A percentile compares a stretch with the other conserved stretches of the same genome.
These are phyloP conservation scores for Rhodamnia argentea DNA, from an alignment of 345 rosid species.

Conservation along the genomic window DNA sequence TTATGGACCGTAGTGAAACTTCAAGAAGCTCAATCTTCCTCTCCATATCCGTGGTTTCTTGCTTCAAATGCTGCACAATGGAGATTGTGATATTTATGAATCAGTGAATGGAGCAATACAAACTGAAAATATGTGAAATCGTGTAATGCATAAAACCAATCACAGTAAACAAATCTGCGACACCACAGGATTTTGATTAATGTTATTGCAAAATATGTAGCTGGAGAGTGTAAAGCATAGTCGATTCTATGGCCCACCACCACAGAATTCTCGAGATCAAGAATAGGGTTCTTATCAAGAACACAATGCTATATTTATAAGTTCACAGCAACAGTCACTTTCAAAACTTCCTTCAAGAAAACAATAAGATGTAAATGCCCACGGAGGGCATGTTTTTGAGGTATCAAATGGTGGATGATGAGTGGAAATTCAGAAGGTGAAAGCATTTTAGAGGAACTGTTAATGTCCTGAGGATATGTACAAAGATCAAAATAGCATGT, in stretches of 20 bases:
- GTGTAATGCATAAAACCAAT: not conserved
- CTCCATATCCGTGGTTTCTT: slow-evolving; percentile 25
- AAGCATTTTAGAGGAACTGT: not conserved
- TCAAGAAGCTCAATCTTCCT: slow-evolving; percentile 46
- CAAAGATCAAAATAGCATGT: not conserved
- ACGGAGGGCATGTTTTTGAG: not conserved
- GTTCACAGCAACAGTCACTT: not conserved
- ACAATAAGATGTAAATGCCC: not conserved
- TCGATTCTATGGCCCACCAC: not conserved
- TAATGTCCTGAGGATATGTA: not conserved
- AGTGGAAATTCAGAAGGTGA: not conserved
- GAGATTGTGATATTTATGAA: not conserved
- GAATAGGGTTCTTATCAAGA: not conserved
- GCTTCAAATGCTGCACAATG: slow-evolving; percentile 32
- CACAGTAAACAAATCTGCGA: not conserved
- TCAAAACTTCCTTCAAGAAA: not conserved
- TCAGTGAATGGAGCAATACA: not conserved
- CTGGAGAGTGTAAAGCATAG: not conserved
- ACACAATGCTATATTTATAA: not conserved
- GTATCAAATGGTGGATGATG: not conserved
- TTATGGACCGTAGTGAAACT: slow-evolving; percentile 29
- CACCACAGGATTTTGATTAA: not conserved
- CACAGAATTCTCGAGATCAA: not conserved
- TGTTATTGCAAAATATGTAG: not conserved
- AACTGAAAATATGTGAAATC: not conserved